A percentile compares a stretch with the other conserved stretches of the same genome.
Conservation (phyloP, 805 yeast genomes). For the Candida silvatica region DNA sequence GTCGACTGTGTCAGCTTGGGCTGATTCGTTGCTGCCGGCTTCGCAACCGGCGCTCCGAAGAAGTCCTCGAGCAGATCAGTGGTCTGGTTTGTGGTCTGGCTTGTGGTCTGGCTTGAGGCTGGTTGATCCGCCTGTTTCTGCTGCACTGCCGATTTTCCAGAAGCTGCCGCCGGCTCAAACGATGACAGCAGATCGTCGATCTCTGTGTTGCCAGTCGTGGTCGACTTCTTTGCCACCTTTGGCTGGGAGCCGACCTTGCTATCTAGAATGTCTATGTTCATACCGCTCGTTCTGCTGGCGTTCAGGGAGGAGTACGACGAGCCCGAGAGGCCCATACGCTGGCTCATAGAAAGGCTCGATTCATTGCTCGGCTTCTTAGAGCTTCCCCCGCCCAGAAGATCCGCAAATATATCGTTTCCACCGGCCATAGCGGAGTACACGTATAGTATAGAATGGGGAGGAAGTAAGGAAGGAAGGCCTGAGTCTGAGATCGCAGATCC, state of each 20-base stretch:
- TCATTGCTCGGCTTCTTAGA: slow-evolving; percentile 14
- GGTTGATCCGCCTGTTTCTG: no score
- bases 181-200: slow-evolving; percentile 5
- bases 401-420: slow-evolving; percentile 35
- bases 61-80: slow-evolving; percentile 7
- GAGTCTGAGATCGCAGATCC: neutral
- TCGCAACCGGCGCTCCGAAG: slow-evolving; percentile 1
- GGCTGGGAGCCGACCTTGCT: no score
- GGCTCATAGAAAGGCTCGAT: slow-evolving; percentile 24
- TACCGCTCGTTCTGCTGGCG: no score
- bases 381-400: slow-evolving; percentile 25
- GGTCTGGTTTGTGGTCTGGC: neutral
- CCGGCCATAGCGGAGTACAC: slow-evolving; percentile 5
- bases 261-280: no score
- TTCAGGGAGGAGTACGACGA: no score
- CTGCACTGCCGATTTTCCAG: neutral
- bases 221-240: no score
- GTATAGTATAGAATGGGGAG: neutral
- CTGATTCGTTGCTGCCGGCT: neutral
- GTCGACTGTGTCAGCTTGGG: neutral
- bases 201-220: no score
- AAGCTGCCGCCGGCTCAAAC: neutral
- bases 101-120: neutral
- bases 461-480: neutral
- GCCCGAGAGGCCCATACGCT: slow-evolving; percentile 20